These are phyloP conservation scores for Phytophthora tentaculata DNA, from an alignment of 352 stramenopile genomes.

Conservation along the genomic window DNA sequence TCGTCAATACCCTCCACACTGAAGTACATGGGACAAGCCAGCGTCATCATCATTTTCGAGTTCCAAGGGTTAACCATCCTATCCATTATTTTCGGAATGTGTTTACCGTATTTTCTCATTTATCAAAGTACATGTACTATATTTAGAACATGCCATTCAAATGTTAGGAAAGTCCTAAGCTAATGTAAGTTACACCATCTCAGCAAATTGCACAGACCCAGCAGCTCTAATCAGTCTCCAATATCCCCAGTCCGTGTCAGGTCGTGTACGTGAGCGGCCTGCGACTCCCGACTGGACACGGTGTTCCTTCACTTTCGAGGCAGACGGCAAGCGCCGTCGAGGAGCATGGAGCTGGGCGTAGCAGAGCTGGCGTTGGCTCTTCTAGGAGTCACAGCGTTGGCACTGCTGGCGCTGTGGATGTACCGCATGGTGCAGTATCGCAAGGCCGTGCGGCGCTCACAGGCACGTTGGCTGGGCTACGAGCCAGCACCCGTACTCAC, in stretches of 20 bases:
- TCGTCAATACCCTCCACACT: neutral
- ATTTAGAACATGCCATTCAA: no score
- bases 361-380: conserved; percentile 51
- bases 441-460: conserved; percentile 58
- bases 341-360: conserved; percentile 49
- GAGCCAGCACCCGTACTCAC: conserved; percentile 40
- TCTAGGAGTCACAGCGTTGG: conserved; percentile 44
- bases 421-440: conserved; percentile 72
- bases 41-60: conserved; percentile 6
- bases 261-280: neutral
- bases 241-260: conserved; percentile 14
- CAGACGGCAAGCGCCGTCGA: conserved; percentile 28
- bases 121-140: no score
- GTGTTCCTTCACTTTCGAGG: conserved; percentile 37
- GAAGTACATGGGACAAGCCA: conserved; percentile 1
- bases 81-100: no score
- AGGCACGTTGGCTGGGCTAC: conserved; percentile 72
- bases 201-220: neutral
- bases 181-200: neutral
- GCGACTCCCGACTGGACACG: conserved; percentile 6
- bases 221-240: conserved; percentile 22
- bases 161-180: no score
- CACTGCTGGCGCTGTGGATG: conserved; percentile 55
- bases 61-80: neutral
- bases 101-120: no score